Evolutionary conservation across 805 yeast species (phyloP), one percentile per base, ranked within the genome.

Genomic region (Candida ascalaphidarum): DNA sequence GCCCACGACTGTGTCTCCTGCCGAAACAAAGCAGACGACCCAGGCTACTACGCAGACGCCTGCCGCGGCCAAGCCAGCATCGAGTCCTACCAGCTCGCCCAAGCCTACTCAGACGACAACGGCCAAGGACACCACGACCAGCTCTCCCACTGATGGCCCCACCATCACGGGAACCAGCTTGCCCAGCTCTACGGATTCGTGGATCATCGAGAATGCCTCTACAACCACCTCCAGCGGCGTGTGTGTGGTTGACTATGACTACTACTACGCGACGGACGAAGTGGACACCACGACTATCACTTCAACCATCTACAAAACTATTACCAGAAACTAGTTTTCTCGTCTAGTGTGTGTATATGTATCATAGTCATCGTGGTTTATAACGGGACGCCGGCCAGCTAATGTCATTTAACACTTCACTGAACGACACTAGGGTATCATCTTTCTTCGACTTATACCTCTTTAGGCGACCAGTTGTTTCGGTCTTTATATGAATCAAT

Each of bases 241-340:
- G 26, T 52, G 65, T 46, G 28, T 47, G 31, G 58, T 61, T 28
- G 46, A 55, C 45, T 52, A 52, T 44, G 58, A 55, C 44, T 54
- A 58, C 51, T 52, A 55, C 46, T 29, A 32, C 24, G 30, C 39
- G 33, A 45, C 35, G 21, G 50, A 49, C 29, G 22, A 17, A 4
- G 37, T 48, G 7, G 58, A 51, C 31, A 59, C 66, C 11, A 46
- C 55, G 17, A 61, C 70, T 9, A 47, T 62, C 13, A 52, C 65
- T 5, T 39, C 60, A n/a, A 52, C 66, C 14, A 33, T 57, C 17
- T 45, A 48, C 33, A 37, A 52, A 5, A 54, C 69, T 3, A 50
- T 62, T 21, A 54, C 68, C 18, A 17, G 18, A 17, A 17, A 8
- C 18, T 17, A 17, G 18, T 8, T 7, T 7, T 7, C 20, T 18